These are phyloP conservation scores for Syzygium aromaticum DNA, from an alignment of 345 rosid species.

Conservation along the genomic window DNA sequence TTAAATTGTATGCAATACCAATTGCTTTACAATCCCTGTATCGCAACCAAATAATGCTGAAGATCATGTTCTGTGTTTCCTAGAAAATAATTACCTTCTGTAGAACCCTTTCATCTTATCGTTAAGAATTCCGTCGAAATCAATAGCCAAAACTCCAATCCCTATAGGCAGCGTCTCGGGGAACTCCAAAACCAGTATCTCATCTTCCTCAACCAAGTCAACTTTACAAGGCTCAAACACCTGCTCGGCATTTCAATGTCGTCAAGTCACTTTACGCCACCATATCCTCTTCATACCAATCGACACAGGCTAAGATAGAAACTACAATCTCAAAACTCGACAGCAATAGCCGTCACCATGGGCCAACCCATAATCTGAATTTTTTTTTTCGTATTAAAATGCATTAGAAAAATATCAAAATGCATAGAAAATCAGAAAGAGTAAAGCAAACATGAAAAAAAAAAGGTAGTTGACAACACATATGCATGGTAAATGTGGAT, in stretches of 20 bases:
- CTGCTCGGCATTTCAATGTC: constrained; percentile 18
- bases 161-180: constrained; percentile 49
- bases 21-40: background rate
- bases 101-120: constrained; percentile 92
- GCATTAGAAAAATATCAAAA: background rate
- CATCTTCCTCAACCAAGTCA: constrained; percentile 52
- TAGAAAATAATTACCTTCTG: constrained; percentile 39
- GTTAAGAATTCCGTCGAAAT: constrained; percentile 55
- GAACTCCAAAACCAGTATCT: constrained; percentile 75
- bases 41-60: background rate
- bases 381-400: background rate
- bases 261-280: background rate
- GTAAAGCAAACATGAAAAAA: background rate
- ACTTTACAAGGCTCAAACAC: constrained; percentile 40
- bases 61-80: background rate
- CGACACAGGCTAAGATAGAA: background rate
- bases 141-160: constrained; percentile 47
- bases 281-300: background rate
- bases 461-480: background rate
- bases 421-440: background rate
- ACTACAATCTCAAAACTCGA: background rate
- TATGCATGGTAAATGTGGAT: background rate
- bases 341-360: background rate
- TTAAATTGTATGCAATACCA: background rate
- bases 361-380: background rate